Conservation (phyloP, 2,329 filamentous ascomycete genomes). For the Nemania serpens region DNA sequence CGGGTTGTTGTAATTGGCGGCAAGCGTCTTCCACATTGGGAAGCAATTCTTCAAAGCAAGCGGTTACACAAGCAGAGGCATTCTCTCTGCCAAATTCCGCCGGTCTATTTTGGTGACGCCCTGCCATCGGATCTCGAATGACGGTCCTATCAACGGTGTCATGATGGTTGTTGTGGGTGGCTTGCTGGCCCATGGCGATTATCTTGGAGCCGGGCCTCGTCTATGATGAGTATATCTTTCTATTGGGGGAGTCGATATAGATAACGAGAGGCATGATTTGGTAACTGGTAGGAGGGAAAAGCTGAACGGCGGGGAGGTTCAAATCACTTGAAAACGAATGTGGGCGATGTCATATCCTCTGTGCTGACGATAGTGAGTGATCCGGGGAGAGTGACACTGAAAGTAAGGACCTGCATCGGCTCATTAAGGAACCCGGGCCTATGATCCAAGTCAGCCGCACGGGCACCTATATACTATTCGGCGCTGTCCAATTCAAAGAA, state of each 20-base stretch:
- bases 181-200: slow-evolving; percentile 27
- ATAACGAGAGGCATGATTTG: slow-evolving; percentile 36
- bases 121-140: slow-evolving; percentile 6
- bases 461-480: slow-evolving; percentile 31
- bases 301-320: slow-evolving; percentile 11
- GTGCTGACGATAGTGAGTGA: slow-evolving; percentile 21
- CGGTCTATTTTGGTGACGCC: slow-evolving; percentile 7
- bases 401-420: slow-evolving; percentile 24
- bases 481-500: slow-evolving; percentile 24
- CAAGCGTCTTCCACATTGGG: slow-evolving; percentile 33
- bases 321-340: slow-evolving; percentile 33
- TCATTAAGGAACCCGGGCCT: slow-evolving; percentile 25
- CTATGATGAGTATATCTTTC: slow-evolving; percentile 32
- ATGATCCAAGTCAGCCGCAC: slow-evolving; percentile 34
- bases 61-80: slow-evolving; percentile 31
- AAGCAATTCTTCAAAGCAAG: slow-evolving; percentile 35
- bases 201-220: slow-evolving; percentile 6
- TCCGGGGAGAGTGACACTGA: slow-evolving; percentile 24
- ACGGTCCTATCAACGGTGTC: neutral
- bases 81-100: slow-evolving; percentile 28
- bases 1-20: slow-evolving; percentile 29
- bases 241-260: slow-evolving; percentile 22
- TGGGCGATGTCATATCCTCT: slow-evolving; percentile 27
- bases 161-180: neutral
- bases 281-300: slow-evolving; percentile 10